A percentile compares a stretch with the other conserved stretches of the same genome.
phyloP scores from a whole-genome alignment of 768 basidiomycete genomes.

The Polyporus arcularius region DNA sequence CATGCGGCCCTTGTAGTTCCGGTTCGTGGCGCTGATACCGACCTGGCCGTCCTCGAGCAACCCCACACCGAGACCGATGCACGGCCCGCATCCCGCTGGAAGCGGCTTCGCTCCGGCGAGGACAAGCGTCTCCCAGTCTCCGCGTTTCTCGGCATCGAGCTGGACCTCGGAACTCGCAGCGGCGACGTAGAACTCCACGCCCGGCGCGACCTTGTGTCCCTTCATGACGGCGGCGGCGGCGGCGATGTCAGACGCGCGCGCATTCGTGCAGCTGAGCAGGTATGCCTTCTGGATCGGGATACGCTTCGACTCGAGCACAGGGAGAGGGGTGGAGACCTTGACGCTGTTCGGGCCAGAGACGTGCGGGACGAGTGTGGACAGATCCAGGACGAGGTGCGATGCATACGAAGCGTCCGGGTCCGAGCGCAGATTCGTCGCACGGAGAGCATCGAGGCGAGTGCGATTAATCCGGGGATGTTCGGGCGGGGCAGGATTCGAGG shows the following conservation, averaged over 20 bases:
- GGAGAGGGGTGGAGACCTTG: slow-evolving; percentile 92
- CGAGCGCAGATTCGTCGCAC: slow-evolving; percentile 54
- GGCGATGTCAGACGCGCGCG: slow-evolving; percentile 91
- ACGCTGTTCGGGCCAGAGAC: slow-evolving; percentile 98
- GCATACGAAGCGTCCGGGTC: slow-evolving; percentile 82
- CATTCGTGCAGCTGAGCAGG: slow-evolving; percentile 97
- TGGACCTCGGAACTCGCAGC: slow-evolving; percentile 94
- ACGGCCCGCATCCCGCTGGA: slow-evolving; percentile 96
- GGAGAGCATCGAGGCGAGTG: slow-evolving; percentile 65
- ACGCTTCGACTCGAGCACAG: slow-evolving; percentile 68
- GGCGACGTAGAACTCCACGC: slow-evolving; percentile 97
- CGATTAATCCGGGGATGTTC: slow-evolving; percentile 88
- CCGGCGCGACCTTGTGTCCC: slow-evolving; percentile 77
- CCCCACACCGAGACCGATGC: slow-evolving; percentile 94
- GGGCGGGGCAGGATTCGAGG: slow-evolving; percentile 67
- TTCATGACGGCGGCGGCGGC: slow-evolving; percentile 89
- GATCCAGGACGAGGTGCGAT: slow-evolving; percentile 86
- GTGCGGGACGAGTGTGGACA: slow-evolving; percentile 92
- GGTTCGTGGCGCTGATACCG: slow-evolving; percentile 96
- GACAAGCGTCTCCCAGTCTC: slow-evolving; percentile 87
- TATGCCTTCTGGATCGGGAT: slow-evolving; percentile 96
- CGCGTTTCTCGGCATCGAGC: slow-evolving; percentile 79
- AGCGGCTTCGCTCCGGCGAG: slow-evolving; percentile 90
- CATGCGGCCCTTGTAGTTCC: slow-evolving; percentile 99
- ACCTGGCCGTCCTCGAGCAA: slow-evolving; percentile 92